phyloP scores from a whole-genome alignment of 164 flowering plant genomes.

The Macadamia tetraphylla region DNA sequence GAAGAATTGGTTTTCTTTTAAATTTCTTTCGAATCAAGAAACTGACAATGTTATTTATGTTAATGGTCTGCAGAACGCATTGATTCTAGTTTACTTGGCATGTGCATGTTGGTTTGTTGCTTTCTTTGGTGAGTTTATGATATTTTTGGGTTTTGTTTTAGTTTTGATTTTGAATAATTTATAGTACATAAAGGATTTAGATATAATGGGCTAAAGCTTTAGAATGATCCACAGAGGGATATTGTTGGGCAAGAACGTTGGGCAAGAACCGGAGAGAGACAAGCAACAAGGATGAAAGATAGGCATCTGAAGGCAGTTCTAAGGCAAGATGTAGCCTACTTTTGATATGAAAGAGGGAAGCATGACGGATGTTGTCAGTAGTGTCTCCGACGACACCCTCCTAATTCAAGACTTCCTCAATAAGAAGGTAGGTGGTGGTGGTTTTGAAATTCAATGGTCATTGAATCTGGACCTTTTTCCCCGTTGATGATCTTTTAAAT shows the following conservation, averaged over 20 bases:
- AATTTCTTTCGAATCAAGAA: too few relatives aligned
- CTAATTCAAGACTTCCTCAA: slow-evolving; percentile 73
- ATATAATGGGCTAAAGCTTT: too few relatives aligned
- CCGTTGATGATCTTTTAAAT: too few relatives aligned
- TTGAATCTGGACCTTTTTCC: too few relatives aligned
- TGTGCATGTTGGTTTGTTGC: slow-evolving; percentile 34
- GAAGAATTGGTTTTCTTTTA: too few relatives aligned
- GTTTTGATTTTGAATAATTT: not conserved
- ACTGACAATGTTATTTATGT: too few relatives aligned
- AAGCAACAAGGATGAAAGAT: slow-evolving; percentile 62
- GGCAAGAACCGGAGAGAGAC: slow-evolving; percentile 84
- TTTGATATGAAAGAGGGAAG: slow-evolving; percentile 72
- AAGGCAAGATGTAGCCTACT: slow-evolving; percentile 79
- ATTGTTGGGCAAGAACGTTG: too few relatives aligned
- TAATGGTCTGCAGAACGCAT: slow-evolving; percentile 28
- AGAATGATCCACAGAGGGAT: slow-evolving; percentile 79
- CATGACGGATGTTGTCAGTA: slow-evolving; percentile 62
- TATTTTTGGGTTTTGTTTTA: not conserved
- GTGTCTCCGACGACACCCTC: slow-evolving; percentile 76
- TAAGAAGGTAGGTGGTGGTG: slow-evolving; percentile 46
- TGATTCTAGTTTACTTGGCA: slow-evolving; percentile 39
- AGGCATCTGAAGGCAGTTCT: slow-evolving; percentile 71
- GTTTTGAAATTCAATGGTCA: too few relatives aligned
- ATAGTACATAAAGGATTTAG: too few relatives aligned
- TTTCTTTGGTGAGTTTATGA: slow-evolving; percentile 22